These are phyloP conservation scores for Galerina marginata DNA, from an alignment of 768 basidiomycete species.

Conservation along the genomic window DNA sequence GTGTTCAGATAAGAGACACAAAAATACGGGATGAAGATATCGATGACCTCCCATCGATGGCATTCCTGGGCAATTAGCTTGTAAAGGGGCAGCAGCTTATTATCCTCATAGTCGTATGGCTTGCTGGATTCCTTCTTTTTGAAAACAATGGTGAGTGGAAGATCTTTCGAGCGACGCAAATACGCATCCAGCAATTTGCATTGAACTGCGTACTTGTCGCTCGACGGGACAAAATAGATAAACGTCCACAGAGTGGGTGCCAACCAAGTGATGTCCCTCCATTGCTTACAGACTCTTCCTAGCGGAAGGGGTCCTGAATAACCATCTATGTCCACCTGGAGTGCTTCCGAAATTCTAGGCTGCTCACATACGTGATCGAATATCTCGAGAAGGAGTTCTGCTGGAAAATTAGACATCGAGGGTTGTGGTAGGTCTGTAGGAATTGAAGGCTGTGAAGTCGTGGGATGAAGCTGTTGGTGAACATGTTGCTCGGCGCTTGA, in stretches of 20 bases:
- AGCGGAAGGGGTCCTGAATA: conserved; percentile 8
- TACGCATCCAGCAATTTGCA: too few relatives aligned
- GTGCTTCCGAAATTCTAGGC: neutral
- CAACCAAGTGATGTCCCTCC: conserved; percentile 15
- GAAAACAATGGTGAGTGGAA: too few relatives aligned
- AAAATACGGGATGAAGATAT: conserved; percentile 5
- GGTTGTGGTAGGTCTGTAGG: too few relatives aligned
- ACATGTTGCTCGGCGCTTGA: too few relatives aligned
- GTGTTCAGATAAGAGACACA: neutral
- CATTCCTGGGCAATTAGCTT: conserved; percentile 5
- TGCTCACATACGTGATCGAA: neutral
- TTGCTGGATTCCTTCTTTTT: too few relatives aligned
- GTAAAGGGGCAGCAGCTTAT: neutral
- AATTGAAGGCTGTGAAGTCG: too few relatives aligned
- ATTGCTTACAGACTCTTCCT: conserved; percentile 12
- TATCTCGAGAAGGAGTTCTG: conserved; percentile 1
- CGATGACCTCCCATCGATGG: conserved; percentile 10
- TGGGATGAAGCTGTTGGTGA: too few relatives aligned
- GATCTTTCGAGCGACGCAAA: too few relatives aligned
- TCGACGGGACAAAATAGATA: neutral
- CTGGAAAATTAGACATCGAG: conserved; percentile 9
- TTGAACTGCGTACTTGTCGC: too few relatives aligned
- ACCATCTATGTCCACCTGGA: neutral
- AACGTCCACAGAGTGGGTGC: conserved; percentile 15
- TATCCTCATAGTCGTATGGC: neutral